Base-by-base conservation (phyloP, 768 basidiomycete genomes). In the Leccinum subtestaceum region DNA sequence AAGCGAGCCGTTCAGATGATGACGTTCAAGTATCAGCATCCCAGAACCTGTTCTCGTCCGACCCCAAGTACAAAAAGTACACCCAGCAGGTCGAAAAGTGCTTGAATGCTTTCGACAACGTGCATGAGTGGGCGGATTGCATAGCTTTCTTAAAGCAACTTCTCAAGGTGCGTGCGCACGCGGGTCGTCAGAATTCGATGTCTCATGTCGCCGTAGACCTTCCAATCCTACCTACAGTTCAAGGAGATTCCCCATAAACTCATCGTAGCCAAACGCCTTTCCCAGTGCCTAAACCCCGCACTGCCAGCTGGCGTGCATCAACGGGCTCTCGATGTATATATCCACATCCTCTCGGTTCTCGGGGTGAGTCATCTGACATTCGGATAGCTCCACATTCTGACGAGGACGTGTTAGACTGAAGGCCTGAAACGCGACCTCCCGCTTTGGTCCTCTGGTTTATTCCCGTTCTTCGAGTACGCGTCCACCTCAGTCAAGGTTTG, bases 81-180 rank as follows among this genome's bases (percentile, higher is more conserved):
- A 80, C 87, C 1, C 86, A 89, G 56, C 91, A 93, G 66, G 92
- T 99, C 51, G 97, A 99, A 71, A 89, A 89, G 75, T 93, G 91
- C 65, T 80, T 99, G 50, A 89, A 87, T 61, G 88, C 93, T 2
- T 98, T 99, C 68, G 95, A 97, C 69, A 92, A 86, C 68, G 93
- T 97, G 59, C 93, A 96, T 58, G 97, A 99, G 77, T 99, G 97
- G 97, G 95, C 97, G 60, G 97, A 99, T 77, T 98, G 95, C 72
- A 98, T 97, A 70, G 89, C 95, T 43, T 99, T 98, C 76, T 74
- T 99, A 72, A 95, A 95, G 70, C 90, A 95, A 65, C 75, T 97
- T 60, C 83, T 96, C 60, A 97, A 97, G 82, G 94, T 92, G 66
- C 47, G 72, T 63, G 45, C 23, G 31, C 32, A 32, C 52, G 36